Conservation (phyloP, 176 grass and related monocot species). For the Chrysopogon serrulatus region DNA sequence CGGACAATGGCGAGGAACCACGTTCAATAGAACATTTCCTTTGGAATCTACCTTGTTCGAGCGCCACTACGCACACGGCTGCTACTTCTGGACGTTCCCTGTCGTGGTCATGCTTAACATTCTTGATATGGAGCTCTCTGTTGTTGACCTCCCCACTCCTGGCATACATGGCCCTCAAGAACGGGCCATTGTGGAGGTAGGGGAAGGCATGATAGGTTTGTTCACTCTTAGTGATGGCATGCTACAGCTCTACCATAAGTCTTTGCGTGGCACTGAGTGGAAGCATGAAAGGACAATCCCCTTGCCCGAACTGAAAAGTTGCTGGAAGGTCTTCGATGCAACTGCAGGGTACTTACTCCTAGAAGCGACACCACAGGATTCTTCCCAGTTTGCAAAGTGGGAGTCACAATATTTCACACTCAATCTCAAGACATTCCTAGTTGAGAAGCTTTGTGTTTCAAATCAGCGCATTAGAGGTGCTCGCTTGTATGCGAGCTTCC, state of each 20-base stretch:
- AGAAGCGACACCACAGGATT: background rate
- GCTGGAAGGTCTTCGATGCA: background rate
- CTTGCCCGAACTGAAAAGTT: background rate
- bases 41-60: background rate
- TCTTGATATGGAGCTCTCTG: background rate
- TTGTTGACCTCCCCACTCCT: background rate
- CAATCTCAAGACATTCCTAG: background rate
- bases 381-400: background rate
- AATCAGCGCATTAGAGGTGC: background rate
- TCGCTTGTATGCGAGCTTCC: background rate
- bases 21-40: background rate
- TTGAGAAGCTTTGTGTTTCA: background rate
- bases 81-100: slow-evolving; percentile 14
- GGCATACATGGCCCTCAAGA: background rate
- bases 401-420: background rate
- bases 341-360: background rate
- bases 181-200: background rate
- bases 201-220: background rate
- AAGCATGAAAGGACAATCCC: background rate
- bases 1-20: background rate
- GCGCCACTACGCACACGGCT: background rate
- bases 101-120: too few species aligned
- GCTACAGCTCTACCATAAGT: background rate
- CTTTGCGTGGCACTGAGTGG: background rate
- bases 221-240: background rate